Percentiles rank a stretch among this genome's conserved stretches.
Conservation (phyloP, 495 filamentous ascomycete species). For the Podospora didyma region DNA sequence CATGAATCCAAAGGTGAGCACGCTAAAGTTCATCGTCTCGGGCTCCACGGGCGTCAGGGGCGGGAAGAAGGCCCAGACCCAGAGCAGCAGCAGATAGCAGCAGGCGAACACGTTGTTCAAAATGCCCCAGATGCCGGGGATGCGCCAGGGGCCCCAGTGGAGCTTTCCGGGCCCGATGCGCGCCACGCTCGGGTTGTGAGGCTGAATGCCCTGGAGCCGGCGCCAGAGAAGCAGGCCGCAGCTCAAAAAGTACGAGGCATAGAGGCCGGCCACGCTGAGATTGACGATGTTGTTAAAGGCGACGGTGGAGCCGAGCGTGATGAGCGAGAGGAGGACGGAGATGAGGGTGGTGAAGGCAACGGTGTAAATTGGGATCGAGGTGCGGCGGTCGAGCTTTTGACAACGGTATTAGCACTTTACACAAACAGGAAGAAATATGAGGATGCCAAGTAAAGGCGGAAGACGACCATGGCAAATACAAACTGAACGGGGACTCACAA, state of each 20-base stretch:
- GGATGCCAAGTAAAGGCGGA: too few species aligned
- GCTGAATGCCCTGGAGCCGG: conserved; percentile 35
- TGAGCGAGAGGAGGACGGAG: conserved; percentile 51
- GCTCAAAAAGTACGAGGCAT: conserved; percentile 46
- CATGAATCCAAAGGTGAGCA: conserved; percentile 37
- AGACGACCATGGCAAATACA: too few species aligned
- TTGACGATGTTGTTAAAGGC: conserved; percentile 52
- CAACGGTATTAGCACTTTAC: conserved; percentile 26
- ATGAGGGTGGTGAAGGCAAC: conserved; percentile 45
- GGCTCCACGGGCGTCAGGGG: conserved; percentile 27
- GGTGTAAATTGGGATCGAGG: conserved; percentile 43
- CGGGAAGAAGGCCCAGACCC: conserved; percentile 54
- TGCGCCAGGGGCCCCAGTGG: conserved; percentile 47
- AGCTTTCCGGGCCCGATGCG: conserved; percentile 32
- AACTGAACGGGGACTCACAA: too few species aligned
- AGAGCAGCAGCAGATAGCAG: conserved; percentile 41
- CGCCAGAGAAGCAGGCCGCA: conserved; percentile 46
- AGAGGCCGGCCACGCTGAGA: conserved; percentile 37
- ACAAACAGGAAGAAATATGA: neutral
- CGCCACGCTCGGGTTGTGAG: conserved; percentile 16
- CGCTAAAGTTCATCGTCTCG: conserved; percentile 44
- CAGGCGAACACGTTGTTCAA: conserved; percentile 44
- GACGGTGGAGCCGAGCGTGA: conserved; percentile 53
- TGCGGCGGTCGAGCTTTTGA: conserved; percentile 37
- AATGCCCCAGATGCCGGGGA: conserved; percentile 42